These are phyloP conservation scores for Sclerotinia minor DNA, from an alignment of 2,329 filamentous ascomycete species.

Conservation along the genomic window DNA sequence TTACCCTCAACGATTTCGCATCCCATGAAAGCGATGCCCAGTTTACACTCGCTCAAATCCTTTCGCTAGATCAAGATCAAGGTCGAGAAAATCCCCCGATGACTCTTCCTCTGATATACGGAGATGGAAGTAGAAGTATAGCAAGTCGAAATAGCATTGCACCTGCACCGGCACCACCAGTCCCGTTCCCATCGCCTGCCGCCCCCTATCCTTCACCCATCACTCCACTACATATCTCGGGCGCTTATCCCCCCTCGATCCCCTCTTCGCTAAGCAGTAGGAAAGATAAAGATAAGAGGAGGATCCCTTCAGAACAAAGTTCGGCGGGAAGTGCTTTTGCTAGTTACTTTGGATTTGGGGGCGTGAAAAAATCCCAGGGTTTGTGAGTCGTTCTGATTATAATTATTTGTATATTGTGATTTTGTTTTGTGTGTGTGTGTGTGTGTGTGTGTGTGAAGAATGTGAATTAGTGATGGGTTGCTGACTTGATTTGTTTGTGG, in stretches of 20 bases:
- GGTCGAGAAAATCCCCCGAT: neutral
- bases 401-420: too few species aligned
- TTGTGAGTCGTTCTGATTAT: too few species aligned
- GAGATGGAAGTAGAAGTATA: conserved; percentile 15
- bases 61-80: neutral
- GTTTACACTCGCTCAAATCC: neutral
- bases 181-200: neutral
- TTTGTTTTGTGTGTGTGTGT: too few species aligned
- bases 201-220: neutral
- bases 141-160: neutral
- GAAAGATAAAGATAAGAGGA: conserved; percentile 8
- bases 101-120: neutral
- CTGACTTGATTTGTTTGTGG: too few species aligned
- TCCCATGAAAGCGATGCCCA: conserved; percentile 7
- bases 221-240: neutral
- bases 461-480: too few species aligned
- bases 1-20: neutral
- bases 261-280: neutral
- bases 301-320: neutral
- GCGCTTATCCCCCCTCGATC: conserved; percentile 4
- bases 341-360: conserved; percentile 21
- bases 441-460: too few species aligned
- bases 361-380: neutral
- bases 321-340: conserved; percentile 19
- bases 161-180: too few species aligned